Evolutionary conservation across 108 stramenopile genomes (phyloP).

Genomic region (Aurantiochytrium sp.): DNA sequence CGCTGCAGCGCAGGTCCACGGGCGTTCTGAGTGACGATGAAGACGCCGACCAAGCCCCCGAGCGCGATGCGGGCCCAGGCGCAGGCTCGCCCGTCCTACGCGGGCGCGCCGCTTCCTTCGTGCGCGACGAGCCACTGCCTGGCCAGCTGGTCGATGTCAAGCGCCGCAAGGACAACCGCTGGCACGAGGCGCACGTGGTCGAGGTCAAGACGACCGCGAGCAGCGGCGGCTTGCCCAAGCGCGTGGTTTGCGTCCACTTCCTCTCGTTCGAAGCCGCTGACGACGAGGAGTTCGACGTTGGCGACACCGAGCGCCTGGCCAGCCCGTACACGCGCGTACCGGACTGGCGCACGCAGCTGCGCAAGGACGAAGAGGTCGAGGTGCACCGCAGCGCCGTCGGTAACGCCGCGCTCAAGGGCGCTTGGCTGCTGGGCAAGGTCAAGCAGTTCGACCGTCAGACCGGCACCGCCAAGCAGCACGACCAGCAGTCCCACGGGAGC

Average conservation of each 20-base stretch:
- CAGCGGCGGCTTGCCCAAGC: not conserved
- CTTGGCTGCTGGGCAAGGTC: not conserved
- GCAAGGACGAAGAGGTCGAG: slow-evolving; percentile 12
- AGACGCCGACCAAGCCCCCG: too few species aligned
- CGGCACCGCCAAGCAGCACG: too few species aligned
- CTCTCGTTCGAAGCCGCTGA: not conserved
- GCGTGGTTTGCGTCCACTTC: not conserved
- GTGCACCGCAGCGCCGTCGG: not conserved
- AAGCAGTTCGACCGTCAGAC: slow-evolving; percentile 2
- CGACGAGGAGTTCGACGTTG: slow-evolving; percentile 2
- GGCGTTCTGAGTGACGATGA: too few species aligned
- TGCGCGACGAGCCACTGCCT: not conserved
- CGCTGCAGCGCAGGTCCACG: not conserved
- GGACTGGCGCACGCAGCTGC: slow-evolving; percentile 28
- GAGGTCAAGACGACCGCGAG: not conserved
- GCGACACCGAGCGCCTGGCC: not conserved
- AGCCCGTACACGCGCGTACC: slow-evolving; percentile 14
- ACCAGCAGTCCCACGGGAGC: too few species aligned
- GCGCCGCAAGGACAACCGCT: not conserved
- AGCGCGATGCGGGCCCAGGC: too few species aligned
- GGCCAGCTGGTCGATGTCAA: not conserved
- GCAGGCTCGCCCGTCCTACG: too few species aligned
- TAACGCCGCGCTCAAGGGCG: not conserved
- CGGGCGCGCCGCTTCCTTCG: not conserved
- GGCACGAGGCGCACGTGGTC: not conserved